Conservation (phyloP, 371 early-diverging fungal genomes). For the Lichtheimia hyalospora region DNA sequence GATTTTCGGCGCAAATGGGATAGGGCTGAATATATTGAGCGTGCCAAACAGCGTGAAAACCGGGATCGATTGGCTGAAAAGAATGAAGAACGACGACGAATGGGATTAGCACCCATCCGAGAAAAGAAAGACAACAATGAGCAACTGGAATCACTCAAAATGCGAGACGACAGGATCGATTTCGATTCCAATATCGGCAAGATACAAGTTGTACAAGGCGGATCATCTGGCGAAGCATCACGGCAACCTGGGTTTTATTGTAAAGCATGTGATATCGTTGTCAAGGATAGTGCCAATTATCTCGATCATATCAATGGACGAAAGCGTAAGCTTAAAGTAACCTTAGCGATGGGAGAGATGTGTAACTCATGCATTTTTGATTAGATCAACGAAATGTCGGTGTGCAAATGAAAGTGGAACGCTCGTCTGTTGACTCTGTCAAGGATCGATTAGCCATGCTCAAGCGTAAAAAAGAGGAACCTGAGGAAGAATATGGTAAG, state of each 20-base stretch:
- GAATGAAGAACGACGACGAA: slow-evolving; percentile 40
- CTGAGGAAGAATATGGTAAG: slow-evolving; percentile 56
- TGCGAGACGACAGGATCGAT: slow-evolving; percentile 58
- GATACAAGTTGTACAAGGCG: slow-evolving; percentile 74
- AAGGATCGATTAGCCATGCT: slow-evolving; percentile 53
- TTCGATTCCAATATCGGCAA: slow-evolving; percentile 80
- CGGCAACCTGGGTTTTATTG: slow-evolving; percentile 93
- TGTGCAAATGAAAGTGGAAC: slow-evolving; percentile 76
- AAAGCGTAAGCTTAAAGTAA: slow-evolving; percentile 60
- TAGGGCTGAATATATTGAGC: slow-evolving; percentile 56
- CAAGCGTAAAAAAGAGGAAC: slow-evolving; percentile 59
- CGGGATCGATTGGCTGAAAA: slow-evolving; percentile 36
- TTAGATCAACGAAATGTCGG: slow-evolving; percentile 60
- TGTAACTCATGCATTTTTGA: neutral
- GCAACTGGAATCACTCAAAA: slow-evolving; percentile 29
- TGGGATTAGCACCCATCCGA: slow-evolving; percentile 36
- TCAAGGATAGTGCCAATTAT: slow-evolving; percentile 85
- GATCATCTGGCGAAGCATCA: slow-evolving; percentile 39
- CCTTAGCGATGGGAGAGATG: neutral
- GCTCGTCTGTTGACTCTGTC: slow-evolving; percentile 53
- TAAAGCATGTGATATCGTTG: slow-evolving; percentile 80
- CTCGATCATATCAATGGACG: slow-evolving; percentile 91
- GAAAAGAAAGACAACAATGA: slow-evolving; percentile 24
- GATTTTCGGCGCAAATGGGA: slow-evolving; percentile 70
- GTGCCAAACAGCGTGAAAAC: slow-evolving; percentile 50